phyloP scores from a whole-genome alignment of 805 yeast genomes.

The Wickerhamiella australiensis region DNA sequence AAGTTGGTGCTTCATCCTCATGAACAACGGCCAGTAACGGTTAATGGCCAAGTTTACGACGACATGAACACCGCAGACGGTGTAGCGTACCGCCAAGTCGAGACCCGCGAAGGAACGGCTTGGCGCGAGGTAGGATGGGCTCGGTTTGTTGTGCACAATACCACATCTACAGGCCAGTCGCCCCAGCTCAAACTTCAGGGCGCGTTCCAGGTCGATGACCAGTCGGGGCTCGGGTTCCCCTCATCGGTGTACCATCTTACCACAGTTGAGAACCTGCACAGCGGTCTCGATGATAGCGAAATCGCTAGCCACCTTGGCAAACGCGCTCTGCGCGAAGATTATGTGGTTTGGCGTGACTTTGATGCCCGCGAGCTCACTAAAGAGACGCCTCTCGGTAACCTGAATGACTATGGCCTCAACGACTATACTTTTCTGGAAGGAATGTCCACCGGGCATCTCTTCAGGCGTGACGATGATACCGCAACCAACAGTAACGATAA shows the following conservation, averaged over 20 bases:
- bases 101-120: neutral
- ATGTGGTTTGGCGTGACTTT: constrained; percentile 25
- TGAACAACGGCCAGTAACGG: constrained; percentile 13
- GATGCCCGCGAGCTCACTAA: constrained; percentile 16
- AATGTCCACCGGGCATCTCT: constrained; percentile 1
- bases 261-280: constrained; percentile 9
- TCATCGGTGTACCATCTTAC: constrained; percentile 23
- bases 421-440: constrained; percentile 11
- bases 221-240: constrained; percentile 24
- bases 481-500: constrained; percentile 6
- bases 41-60: constrained; percentile 15
- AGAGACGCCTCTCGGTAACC: neutral
- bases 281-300: constrained; percentile 13
- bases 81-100: constrained; percentile 22
- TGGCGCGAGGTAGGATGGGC: constrained; percentile 28
- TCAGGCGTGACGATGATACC: constrained; percentile 12
- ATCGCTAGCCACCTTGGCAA: constrained; percentile 8
- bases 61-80: constrained; percentile 17
- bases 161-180: constrained; percentile 11
- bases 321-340: constrained; percentile 9
- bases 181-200: constrained; percentile 16
- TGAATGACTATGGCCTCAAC: constrained; percentile 4
- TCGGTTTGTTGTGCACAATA: constrained; percentile 21
- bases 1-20: constrained; percentile 20
- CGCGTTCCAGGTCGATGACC: constrained; percentile 27